Evolutionary conservation across 2,329 filamentous ascomycete genomes (phyloP), one percentile per base, ranked within the genome.

Genomic region (Alternaria burnsii): DNA sequence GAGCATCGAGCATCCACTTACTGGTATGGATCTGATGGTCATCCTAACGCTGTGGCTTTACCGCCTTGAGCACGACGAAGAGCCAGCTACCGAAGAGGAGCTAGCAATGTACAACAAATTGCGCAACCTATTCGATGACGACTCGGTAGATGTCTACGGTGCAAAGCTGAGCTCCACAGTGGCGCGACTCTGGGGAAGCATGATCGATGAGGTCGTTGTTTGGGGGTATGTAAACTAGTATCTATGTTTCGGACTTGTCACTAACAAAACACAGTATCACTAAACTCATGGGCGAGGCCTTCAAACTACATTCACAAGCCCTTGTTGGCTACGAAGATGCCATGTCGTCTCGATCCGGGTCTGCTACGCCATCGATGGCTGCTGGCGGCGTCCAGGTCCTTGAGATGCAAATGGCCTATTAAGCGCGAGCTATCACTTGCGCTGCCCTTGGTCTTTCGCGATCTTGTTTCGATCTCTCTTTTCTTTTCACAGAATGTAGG

Each of bases 1-100:
- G 95, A 98, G 94, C 78, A 92, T 98, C 62, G 95, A 99, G 83
- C 94, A 99, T 79, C 94, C 95, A 53, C 89, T 99, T 59, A 97
- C 94, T 76, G 94, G 94, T 65, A 88, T 99, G 83, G 95, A 99
- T 79, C 86, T 98, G 69, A 97, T 99, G 88, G 95, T 98, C 78
- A 95, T 97, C 71, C 89, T 99, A 71, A 97, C 93, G 74, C 85
- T 98, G 70, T 99, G 95, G 95, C 90, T 99, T 73, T 98, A 97
- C 84, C 93, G 94, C 82, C 90, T 99, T 84, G 95, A 99, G 90
- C 94, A 98, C 83, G 95, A 99, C 84, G 94, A 97, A 68, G 94
- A 98, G 83, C 89, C 90, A 26, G 91, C 92, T 34, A 92, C 89
- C 30, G 90, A 91, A 69, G 93, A 96, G 74, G 93, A 97, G 80